These are phyloP conservation scores for Clarireedia hainanense DNA, from an alignment of 2,329 filamentous ascomycete species.

Conservation along the genomic window DNA sequence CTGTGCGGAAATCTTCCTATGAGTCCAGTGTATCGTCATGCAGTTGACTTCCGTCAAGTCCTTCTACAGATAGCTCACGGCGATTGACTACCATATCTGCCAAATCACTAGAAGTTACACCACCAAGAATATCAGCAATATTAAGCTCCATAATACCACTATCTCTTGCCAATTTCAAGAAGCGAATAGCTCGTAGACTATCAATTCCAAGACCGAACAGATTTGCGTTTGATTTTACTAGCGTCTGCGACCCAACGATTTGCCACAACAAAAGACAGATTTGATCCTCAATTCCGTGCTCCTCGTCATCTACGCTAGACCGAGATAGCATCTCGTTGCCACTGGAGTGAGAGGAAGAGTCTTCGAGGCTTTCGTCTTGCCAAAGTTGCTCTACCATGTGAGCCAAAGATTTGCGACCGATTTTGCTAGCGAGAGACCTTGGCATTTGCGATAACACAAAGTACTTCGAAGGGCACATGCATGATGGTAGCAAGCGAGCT, in stretches of 20 bases:
- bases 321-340: not conserved
- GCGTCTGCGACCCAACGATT: not conserved
- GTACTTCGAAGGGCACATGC: constrained; percentile 1
- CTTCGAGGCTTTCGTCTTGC: not conserved
- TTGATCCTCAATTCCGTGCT: not conserved
- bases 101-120: not conserved
- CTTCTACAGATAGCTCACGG: not conserved
- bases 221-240: not conserved
- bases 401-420: not conserved
- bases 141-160: not conserved
- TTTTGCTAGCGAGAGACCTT: constrained; percentile 2
- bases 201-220: not conserved
- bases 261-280: not conserved
- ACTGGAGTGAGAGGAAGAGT: not conserved
- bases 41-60: not conserved
- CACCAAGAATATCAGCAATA: constrained; percentile 2
- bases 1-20: not conserved
- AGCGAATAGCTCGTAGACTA: not conserved
- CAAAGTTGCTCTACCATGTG: not conserved
- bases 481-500: not conserved
- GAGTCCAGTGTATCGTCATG: not conserved
- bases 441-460: not conserved
- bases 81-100: not conserved
- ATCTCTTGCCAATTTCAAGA: constrained; percentile 1
- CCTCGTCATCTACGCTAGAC: not conserved